A percentile compares a stretch with the other conserved stretches of the same genome.
Evolutionary conservation across 768 basidiomycete genomes (phyloP).

Genomic region (Tulasnella sp.): DNA sequence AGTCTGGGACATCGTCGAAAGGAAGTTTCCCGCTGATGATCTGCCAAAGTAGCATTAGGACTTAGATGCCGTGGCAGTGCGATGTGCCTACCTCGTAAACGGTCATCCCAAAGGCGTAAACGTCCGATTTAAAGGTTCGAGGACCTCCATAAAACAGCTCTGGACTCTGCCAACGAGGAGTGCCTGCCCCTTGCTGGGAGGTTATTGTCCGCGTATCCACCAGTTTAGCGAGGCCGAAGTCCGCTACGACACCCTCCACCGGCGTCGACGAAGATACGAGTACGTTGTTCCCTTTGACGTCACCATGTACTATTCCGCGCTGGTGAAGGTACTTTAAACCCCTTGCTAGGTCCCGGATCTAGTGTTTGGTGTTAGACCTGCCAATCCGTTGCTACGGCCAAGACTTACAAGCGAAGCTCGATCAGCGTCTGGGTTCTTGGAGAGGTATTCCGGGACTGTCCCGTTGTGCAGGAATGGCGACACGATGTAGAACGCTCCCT

Average conservation of each 20-base stretch:
- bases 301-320: not conserved
- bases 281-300: conserved; percentile 7
- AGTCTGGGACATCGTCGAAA: not conserved
- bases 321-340: not conserved
- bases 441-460: conserved; percentile 1
- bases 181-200: not conserved
- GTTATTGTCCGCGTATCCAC: not conserved
- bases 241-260: not conserved
- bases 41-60: not conserved
- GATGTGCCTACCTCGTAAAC: not conserved
- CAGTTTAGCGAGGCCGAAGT: conserved; percentile 8
- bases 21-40: conserved; percentile 6
- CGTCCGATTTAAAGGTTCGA: not conserved
- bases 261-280: not conserved
- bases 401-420: not conserved
- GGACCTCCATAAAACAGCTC: not conserved
- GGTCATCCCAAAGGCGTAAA: conserved; percentile 20
- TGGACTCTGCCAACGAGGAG: conserved; percentile 21
- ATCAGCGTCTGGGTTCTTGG: not conserved
- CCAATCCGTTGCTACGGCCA: not conserved
- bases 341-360: conserved; percentile 1
- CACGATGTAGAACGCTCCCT: not conserved
- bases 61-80: not conserved
- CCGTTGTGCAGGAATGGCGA: not conserved
- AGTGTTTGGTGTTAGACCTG: not conserved